Base-by-base conservation (phyloP, 345 rosid species). In the Syzygium oleosum region DNA sequence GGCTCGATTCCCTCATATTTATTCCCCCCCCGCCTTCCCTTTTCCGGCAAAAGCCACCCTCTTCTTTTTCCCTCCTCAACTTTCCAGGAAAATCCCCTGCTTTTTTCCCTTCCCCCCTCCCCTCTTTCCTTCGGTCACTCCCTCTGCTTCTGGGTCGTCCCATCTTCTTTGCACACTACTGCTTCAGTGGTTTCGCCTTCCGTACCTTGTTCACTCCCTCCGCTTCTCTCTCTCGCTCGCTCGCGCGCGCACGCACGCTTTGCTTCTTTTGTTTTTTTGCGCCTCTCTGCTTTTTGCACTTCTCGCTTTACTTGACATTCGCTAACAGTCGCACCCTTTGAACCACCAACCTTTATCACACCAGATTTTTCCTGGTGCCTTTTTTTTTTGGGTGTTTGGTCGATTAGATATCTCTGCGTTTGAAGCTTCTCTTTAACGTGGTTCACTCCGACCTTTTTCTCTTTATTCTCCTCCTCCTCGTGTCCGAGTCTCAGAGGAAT, bases 341-440 rank as follows among this genome's bases (percentile, higher is more conserved):
- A 73, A 19, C 49, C 83, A 73, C 83, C 83, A 5, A 38, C 83
- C 38, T 73, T 38, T 38, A 8, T 38, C 83, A 38, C 83, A 19
- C 27, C 27, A 38, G 49, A 38, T 38, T 38, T 73, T 58, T 73
- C 83, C 13, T 3, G 3, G 6, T 19, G 21, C 83, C 49, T 2
- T 31, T 65, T 16, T 65, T 3, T 55, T 55, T 38, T 21, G 21
- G 80, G 80, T 73, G 49, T 73, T 73, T 84, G 86, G 73, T 85
- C 17, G 86, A 85, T 89, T 90, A 21, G 29, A 56, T 91, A 87
- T 90, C 87, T 88, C 80, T 88, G 84, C 84, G 83, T 38, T 91
- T 91, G 86, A 90, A 91, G 89, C 92, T 94, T 93, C 92, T 87
- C 93, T 91, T 91, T 89, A 86, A 89, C 90, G 86, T 59, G 84